Evolutionary conservation across 2,329 filamentous ascomycete genomes (phyloP).

Genomic region (Fonsecaea monophora): DNA sequence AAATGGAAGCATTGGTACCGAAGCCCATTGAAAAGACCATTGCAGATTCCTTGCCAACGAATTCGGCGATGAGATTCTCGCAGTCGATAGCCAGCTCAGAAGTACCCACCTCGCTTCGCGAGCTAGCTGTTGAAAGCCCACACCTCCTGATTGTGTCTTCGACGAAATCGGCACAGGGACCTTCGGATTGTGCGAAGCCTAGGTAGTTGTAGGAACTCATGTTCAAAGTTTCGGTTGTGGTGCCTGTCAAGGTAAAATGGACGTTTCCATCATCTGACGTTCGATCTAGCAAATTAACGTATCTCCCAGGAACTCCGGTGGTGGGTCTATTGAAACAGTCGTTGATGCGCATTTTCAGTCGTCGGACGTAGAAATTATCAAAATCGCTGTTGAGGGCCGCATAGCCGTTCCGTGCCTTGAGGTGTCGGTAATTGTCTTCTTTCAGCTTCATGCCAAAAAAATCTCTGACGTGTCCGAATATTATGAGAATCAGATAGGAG

Average conservation of each 20-base stretch:
- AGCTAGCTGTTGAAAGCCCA: slow-evolving; percentile 81
- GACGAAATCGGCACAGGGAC: slow-evolving; percentile 90
- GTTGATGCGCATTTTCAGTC: slow-evolving; percentile 92
- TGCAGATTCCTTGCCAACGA: slow-evolving; percentile 90
- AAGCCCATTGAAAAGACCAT: slow-evolving; percentile 99
- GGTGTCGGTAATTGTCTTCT: slow-evolving; percentile 81
- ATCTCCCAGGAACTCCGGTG: slow-evolving; percentile 91
- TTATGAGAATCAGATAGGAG: slow-evolving; percentile 94
- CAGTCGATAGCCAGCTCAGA: slow-evolving; percentile 87
- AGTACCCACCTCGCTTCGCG: slow-evolving; percentile 82
- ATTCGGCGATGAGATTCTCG: slow-evolving; percentile 84
- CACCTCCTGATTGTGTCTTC: slow-evolving; percentile 86
- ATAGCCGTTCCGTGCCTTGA: slow-evolving; percentile 85
- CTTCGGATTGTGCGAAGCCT: slow-evolving; percentile 96
- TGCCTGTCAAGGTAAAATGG: slow-evolving; percentile 86
- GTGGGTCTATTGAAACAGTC: slow-evolving; percentile 94
- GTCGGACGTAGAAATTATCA: slow-evolving; percentile 95
- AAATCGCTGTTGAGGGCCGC: slow-evolving; percentile 97
- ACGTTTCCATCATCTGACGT: slow-evolving; percentile 90
- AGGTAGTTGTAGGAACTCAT: slow-evolving; percentile 99
- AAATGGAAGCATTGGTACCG: slow-evolving; percentile 90
- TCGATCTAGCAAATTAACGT: slow-evolving; percentile 90
- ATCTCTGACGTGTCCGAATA: slow-evolving; percentile 92
- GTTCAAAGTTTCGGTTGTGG: slow-evolving; percentile 91
- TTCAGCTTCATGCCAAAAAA: slow-evolving; percentile 98